Percentiles rank a stretch among this genome's conserved stretches.
phyloP scores from a whole-genome alignment of 2,329 filamentous ascomycete genomes.

The Beauveria sp. region DNA sequence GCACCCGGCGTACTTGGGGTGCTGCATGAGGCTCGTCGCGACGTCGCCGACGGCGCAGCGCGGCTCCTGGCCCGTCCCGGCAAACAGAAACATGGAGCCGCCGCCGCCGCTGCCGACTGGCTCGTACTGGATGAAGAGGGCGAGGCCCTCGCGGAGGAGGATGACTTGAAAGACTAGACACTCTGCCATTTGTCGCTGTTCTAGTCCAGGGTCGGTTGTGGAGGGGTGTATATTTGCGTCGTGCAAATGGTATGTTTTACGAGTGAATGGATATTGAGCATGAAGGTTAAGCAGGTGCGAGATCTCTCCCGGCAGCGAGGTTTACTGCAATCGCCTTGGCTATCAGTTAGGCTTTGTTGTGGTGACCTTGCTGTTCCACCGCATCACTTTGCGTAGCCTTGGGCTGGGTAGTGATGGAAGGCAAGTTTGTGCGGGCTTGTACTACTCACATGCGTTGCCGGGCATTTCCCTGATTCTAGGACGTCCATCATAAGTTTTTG shows the following conservation, averaged over 20 bases:
- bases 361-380: not conserved
- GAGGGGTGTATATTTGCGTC: not conserved
- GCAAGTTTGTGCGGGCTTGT: not conserved
- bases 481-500: not conserved
- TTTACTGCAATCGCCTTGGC: too few species aligned
- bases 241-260: too few species aligned
- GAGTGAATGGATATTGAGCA: too few species aligned
- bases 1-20: not conserved
- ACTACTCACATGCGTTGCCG: not conserved
- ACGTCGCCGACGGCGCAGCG: not conserved
- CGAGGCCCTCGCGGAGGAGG: not conserved
- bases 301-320: too few species aligned
- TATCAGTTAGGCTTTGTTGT: not conserved
- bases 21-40: not conserved
- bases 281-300: too few species aligned
- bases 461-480: not conserved
- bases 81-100: not conserved
- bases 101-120: not conserved
- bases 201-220: too few species aligned
- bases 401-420: not conserved
- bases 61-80: not conserved
- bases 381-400: not conserved
- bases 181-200: not conserved
- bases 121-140: slow-evolving; percentile 2
- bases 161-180: not conserved